Conservation (phyloP, 176 grass and related monocot species). For the Zizania latifolia region DNA sequence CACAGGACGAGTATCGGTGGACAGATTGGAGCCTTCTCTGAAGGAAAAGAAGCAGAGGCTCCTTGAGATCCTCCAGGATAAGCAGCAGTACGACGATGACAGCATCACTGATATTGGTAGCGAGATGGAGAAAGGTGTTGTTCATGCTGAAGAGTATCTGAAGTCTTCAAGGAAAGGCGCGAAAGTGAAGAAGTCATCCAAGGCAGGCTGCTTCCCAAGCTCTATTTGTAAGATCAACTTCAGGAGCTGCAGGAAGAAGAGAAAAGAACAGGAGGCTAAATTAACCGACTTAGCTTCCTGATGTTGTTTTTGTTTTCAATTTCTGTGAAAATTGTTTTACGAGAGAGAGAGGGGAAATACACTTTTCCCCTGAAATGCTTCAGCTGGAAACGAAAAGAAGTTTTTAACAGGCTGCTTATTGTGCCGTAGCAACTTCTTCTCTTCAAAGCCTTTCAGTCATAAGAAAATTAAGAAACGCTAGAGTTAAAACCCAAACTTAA, state of each 20-base stretch:
- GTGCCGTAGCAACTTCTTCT: not conserved
- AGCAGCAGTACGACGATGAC: constrained; percentile 40
- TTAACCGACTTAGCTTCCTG: constrained; percentile 10
- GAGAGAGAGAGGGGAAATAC: not conserved
- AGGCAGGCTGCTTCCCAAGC: constrained; percentile 44
- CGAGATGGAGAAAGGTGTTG: not conserved
- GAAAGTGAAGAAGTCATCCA: constrained; percentile 21
- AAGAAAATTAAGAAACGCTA: no score
- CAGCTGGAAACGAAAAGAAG: not conserved
- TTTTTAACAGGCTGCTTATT: not conserved
- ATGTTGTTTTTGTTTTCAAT: not conserved
- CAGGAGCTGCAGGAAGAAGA: constrained; percentile 24
- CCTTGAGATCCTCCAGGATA: constrained; percentile 58
- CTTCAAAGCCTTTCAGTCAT: no score
- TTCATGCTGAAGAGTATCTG: constrained; percentile 22
- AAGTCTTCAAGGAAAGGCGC: not conserved
- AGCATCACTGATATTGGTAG: not conserved
- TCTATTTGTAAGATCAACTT: constrained; percentile 30
- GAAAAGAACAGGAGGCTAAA: constrained; percentile 10
- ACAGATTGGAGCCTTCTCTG: constrained; percentile 11
- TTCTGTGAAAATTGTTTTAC: not conserved
- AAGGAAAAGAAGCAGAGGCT: constrained; percentile 45
- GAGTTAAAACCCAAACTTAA: no score
- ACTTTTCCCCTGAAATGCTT: not conserved
- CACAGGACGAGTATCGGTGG: not conserved